Percentiles rank a stretch among this genome's conserved stretches.
Conservation (phyloP, 345 rosid genomes). For the Dipteronia sinensis region DNA sequence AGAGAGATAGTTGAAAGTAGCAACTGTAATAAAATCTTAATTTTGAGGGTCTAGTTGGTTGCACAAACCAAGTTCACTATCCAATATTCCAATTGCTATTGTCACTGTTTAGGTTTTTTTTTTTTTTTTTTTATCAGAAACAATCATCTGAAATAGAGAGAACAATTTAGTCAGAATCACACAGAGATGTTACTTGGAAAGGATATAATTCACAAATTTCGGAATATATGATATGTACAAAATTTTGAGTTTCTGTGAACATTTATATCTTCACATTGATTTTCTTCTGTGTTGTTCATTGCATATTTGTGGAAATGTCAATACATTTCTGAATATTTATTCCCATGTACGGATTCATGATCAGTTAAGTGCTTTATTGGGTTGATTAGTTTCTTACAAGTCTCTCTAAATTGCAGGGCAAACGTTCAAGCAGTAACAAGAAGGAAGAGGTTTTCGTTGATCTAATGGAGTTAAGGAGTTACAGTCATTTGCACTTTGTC, state of each 20-base stretch:
- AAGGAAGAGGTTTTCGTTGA: slow-evolving; percentile 6
- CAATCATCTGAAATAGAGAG: too few relatives aligned
- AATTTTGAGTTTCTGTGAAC: background rate
- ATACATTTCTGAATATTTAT: background rate
- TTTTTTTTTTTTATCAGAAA: too few relatives aligned
- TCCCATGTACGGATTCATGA: background rate
- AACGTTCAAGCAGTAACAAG: background rate
- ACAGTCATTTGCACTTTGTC: slow-evolving; percentile 48
- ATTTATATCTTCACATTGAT: background rate
- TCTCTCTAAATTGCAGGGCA: slow-evolving; percentile 13
- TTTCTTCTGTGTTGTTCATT: background rate
- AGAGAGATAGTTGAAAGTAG: background rate
- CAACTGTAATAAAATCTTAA: background rate
- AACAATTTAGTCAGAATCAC: background rate
- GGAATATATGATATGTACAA: background rate
- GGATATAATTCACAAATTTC: background rate
- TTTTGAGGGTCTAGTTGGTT: background rate
- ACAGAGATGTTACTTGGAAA: background rate
- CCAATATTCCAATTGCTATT: too few relatives aligned
- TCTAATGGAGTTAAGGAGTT: slow-evolving; percentile 61
- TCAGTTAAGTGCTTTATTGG: background rate
- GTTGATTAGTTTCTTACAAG: background rate
- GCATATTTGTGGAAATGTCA: background rate
- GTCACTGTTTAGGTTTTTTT: background rate
- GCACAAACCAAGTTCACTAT: background rate